Evolutionary conservation across 2,329 filamentous ascomycete species (phyloP), one percentile per base, ranked within the genome.

Genomic region (Colletotrichum tofieldiae): DNA sequence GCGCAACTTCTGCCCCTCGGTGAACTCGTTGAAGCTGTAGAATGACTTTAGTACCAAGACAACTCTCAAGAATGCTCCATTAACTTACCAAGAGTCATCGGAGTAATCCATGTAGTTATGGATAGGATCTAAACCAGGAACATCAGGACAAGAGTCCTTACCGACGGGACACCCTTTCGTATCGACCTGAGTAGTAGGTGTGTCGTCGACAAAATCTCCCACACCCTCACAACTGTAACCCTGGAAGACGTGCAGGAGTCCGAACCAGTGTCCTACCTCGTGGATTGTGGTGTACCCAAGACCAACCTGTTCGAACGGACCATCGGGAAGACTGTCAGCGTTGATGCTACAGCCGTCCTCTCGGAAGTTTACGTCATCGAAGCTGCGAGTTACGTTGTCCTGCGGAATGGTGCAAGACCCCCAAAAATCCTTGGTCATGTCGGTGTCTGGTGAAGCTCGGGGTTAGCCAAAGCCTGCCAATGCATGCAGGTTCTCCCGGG

Each of bases 31-130:
- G 45, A 12, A 23, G n/a, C n/a, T 49, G n/a, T n/a, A 23, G 11
- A 2, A 4, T 11, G 20, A 20, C 20, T 49, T 49, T 5, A 49
- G 20, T 8, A 9, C n/a, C n/a, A n/a, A 23, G 20, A 4, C 11
- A 14, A 49, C 9, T 5, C 45, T 26, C 45, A 23, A 1, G 5
- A 43, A n/a, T 8, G n/a, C 14, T 32, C 26, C 58, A 47, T 49
- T 6, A 26, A n/a, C n/a, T 49, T 52, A 72, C 59, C 66, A 73
- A 58, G 86, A 87, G 9, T 81, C 79, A 58, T 76, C 76, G 37
- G 75, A 78, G 67, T 77, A 77, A 39, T 76, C 75, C 76, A 77
- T 77, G 71, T 74, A 77, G 60, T 77, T 77, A 45, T 75, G 72
- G 29, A 78, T 72, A 1, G 75, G 75, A 60, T 77, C 76, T 16